A percentile compares a stretch with the other conserved stretches of the same genome.
Conservation (phyloP, 208 protist species). For the Spongospora subterranea region DNA sequence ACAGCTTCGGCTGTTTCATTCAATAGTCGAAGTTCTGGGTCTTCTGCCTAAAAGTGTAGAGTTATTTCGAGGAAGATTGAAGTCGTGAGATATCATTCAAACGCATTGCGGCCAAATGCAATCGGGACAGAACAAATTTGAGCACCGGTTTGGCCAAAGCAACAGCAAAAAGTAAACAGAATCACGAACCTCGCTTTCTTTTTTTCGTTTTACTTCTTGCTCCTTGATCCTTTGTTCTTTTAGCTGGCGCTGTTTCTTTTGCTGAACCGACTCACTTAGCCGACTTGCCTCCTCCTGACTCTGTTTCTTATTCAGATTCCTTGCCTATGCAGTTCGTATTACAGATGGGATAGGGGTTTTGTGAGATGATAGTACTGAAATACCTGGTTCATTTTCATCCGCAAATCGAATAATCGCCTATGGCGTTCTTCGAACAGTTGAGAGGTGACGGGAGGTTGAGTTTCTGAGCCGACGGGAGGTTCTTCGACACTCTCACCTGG, state of each 20-base stretch:
- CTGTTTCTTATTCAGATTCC: slow-evolving; percentile 49
- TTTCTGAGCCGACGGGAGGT: neutral
- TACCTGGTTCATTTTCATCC: slow-evolving; percentile 38
- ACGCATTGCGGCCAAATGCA: neutral
- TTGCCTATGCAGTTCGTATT: neutral
- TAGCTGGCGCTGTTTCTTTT: neutral
- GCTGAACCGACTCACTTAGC: neutral
- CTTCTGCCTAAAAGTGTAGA: neutral
- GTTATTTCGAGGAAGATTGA: neutral
- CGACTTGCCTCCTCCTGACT: neutral
- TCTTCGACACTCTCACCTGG: neutral
- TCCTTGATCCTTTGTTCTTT: neutral
- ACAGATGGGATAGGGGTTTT: neutral
- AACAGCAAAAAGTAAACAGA: neutral
- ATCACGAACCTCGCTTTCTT: neutral
- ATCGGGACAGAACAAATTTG: no score
- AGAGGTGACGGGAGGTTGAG: neutral
- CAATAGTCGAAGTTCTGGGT: neutral
- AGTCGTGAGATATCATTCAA: neutral
- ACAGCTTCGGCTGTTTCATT: slow-evolving; percentile 6
- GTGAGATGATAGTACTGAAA: neutral
- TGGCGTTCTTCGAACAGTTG: neutral
- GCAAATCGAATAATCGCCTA: slow-evolving; percentile 25
- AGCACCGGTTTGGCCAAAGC: no score
- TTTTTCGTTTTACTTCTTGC: neutral